Conservation (phyloP, 768 basidiomycete genomes). For the Solioccasus polychromus region DNA sequence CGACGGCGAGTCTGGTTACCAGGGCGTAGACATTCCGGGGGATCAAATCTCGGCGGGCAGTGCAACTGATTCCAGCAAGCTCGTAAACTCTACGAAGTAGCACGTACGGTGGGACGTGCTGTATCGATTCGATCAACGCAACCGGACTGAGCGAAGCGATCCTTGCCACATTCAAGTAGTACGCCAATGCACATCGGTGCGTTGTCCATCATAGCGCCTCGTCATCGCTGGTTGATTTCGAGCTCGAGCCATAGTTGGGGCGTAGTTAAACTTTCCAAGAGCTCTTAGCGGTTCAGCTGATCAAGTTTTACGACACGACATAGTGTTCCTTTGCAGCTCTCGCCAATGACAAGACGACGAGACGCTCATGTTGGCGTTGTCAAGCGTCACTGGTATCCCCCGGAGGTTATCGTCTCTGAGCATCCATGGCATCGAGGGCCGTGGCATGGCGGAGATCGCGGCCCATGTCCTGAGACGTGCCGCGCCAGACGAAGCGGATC, state of each 20-base stretch:
- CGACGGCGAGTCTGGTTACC: conserved; percentile 20
- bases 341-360: conserved; percentile 17
- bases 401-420: conserved; percentile 13
- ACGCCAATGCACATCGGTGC: conserved; percentile 29
- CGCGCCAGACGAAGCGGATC: conserved; percentile 24
- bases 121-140: conserved; percentile 26
- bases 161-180: conserved; percentile 33
- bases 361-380: conserved; percentile 8
- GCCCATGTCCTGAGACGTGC: conserved; percentile 32
- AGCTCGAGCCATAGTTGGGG: conserved; percentile 24
- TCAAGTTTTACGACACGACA: conserved; percentile 24
- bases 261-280: conserved; percentile 26
- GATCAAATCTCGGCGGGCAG: conserved; percentile 1
- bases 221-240: conserved; percentile 11
- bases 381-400: conserved; percentile 19
- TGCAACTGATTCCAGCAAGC: conserved; percentile 12
- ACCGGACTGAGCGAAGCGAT: conserved; percentile 30
- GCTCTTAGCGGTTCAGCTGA: conserved; percentile 23
- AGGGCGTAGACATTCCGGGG: conserved; percentile 6
- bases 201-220: conserved; percentile 23
- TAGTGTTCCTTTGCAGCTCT: conserved; percentile 18
- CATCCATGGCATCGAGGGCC: conserved; percentile 13
- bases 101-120: conserved; percentile 23
- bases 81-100: conserved; percentile 20
- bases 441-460: conserved; percentile 21